phyloP scores from a whole-genome alignment of 345 rosid species.

The Rhodamnia argentea region DNA sequence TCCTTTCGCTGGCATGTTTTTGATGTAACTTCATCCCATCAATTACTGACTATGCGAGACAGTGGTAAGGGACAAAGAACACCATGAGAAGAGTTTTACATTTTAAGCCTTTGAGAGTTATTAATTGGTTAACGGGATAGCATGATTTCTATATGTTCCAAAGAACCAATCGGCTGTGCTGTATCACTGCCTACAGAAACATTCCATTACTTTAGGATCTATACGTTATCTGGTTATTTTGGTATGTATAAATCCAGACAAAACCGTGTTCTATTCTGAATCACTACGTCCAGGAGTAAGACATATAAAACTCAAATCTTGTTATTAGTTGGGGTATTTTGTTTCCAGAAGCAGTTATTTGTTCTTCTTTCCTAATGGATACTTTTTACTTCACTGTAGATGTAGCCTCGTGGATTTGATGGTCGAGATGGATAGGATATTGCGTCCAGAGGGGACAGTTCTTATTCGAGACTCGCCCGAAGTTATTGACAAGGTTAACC shows the following conservation, averaged over 20 bases:
- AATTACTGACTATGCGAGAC: neutral
- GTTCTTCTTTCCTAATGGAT: neutral
- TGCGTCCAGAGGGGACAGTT: conserved; percentile 85
- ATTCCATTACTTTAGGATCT: neutral
- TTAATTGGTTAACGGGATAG: neutral
- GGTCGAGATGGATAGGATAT: conserved; percentile 88
- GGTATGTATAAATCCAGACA: neutral
- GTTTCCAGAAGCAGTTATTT: neutral
- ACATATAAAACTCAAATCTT: neutral
- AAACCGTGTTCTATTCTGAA: neutral
- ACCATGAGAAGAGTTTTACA: neutral
- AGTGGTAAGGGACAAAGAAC: neutral
- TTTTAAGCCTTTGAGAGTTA: neutral
- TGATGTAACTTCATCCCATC: neutral
- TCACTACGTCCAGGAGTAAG: neutral
- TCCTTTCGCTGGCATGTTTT: neutral
- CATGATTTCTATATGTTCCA: neutral
- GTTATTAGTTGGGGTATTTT: neutral
- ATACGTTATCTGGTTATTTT: neutral
- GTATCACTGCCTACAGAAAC: neutral
- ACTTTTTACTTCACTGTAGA: conserved; percentile 25
- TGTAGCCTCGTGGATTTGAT: conserved; percentile 81
- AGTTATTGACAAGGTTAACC: conserved; percentile 63
- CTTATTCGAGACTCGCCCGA: conserved; percentile 75
- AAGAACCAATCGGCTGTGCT: neutral